phyloP scores from a whole-genome alignment of 1,284 basidiomycete genomes.

The Apiotrichum sp. region DNA sequence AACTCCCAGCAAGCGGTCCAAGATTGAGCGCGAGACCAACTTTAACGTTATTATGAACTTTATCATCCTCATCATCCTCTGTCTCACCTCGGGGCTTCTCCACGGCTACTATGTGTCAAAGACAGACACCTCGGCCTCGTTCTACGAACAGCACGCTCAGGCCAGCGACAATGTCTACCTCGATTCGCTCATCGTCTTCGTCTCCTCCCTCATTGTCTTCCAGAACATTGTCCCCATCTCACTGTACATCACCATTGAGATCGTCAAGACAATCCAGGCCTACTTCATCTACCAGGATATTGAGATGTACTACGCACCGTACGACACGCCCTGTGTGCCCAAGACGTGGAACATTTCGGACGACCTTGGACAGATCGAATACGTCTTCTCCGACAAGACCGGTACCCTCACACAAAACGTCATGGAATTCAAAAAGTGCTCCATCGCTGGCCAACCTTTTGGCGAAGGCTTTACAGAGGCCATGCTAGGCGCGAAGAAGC shows the following conservation, averaged over 20 bases:
- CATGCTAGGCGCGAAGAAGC: slow-evolving; percentile 80
- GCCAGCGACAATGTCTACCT: slow-evolving; percentile 59
- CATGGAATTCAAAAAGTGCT: slow-evolving; percentile 98
- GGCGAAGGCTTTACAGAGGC: slow-evolving; percentile 94
- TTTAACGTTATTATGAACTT: slow-evolving; percentile 92
- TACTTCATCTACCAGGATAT: slow-evolving; percentile 95
- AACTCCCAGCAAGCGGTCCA: slow-evolving; percentile 82
- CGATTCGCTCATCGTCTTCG: slow-evolving; percentile 84
- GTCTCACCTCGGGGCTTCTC: slow-evolving; percentile 53
- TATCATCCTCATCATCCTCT: slow-evolving; percentile 69
- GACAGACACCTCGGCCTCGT: slow-evolving; percentile 61
- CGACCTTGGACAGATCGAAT: slow-evolving; percentile 96
- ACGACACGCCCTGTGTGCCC: slow-evolving; percentile 82
- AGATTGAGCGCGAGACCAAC: slow-evolving; percentile 88
- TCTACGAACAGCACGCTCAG: slow-evolving; percentile 65
- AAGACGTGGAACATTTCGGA: slow-evolving; percentile 99
- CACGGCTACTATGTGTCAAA: slow-evolving; percentile 56
- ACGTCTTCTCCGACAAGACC: slow-evolving; percentile 96
- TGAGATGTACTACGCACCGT: slow-evolving; percentile 89
- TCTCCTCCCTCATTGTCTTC: slow-evolving; percentile 83
- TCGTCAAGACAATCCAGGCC: slow-evolving; percentile 93
- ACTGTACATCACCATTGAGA: slow-evolving; percentile 94
- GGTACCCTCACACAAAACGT: slow-evolving; percentile 92
- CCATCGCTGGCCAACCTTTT: slow-evolving; percentile 73
- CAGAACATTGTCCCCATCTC: slow-evolving; percentile 98